These are phyloP conservation scores for Boletus barrowsii DNA, from an alignment of 768 basidiomycete genomes.

Conservation along the genomic window DNA sequence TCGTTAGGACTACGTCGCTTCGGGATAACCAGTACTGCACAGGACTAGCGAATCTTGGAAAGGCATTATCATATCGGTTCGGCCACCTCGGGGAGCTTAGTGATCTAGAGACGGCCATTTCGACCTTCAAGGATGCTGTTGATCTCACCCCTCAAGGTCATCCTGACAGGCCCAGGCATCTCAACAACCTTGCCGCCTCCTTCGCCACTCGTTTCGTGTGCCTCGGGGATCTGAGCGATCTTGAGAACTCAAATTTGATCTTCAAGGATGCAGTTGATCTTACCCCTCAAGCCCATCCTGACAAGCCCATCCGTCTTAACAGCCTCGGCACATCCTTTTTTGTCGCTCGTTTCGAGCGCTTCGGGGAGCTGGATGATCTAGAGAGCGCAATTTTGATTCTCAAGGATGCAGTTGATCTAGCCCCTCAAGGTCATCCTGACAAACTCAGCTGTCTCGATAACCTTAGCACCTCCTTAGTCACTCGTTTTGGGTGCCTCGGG, in stretches of 20 bases:
- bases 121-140: too few species aligned
- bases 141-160: too few species aligned
- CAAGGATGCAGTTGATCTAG: neutral
- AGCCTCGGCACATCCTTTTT: neutral
- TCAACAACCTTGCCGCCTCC: too few species aligned
- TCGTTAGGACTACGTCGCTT: neutral
- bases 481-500: neutral
- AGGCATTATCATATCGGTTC: neutral
- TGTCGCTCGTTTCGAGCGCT: slow-evolving; percentile 3
- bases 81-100: neutral
- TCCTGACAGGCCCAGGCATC: too few species aligned
- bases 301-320: too few species aligned
- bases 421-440: neutral
- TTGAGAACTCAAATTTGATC: too few species aligned
- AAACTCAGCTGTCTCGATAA: neutral
- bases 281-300: neutral
- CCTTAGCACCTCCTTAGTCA: neutral
- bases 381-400: neutral
- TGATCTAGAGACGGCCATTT: neutral
- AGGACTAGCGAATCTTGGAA: neutral
- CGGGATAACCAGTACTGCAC: neutral
- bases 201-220: too few species aligned
- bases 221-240: too few species aligned
- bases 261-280: too few species aligned
- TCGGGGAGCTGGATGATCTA: neutral